A percentile compares a stretch with the other conserved stretches of the same genome.
These are phyloP conservation scores for Tripterygium wilfordii DNA, from an alignment of 177 flowering plant genomes.

Conservation along the genomic window DNA sequence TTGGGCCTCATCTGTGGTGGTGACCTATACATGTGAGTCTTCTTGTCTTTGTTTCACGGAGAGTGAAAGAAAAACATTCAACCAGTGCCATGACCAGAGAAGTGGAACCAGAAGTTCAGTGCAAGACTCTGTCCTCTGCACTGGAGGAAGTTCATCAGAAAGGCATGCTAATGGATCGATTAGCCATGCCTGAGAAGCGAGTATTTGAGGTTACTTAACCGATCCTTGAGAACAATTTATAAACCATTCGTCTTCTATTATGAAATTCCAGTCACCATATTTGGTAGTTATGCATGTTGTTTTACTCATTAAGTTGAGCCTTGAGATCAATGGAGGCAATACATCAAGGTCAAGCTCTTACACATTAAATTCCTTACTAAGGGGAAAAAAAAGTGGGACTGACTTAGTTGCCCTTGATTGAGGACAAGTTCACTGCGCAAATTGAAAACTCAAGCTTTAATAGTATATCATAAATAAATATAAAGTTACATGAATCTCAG, in stretches of 20 bases:
- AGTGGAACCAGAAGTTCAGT: conserved; percentile 9
- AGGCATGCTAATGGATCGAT: conserved; percentile 39
- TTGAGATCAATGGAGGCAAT: conserved; percentile 26
- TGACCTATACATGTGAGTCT: too few relatives aligned
- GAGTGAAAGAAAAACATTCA: conserved; percentile 31
- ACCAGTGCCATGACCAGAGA: conserved; percentile 1
- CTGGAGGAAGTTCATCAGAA: conserved; percentile 40
- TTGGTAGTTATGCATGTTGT: neutral
- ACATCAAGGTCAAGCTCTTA: conserved; percentile 34
- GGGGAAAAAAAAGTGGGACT: neutral
- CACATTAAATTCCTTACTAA: neutral
- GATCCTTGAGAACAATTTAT: too few relatives aligned
- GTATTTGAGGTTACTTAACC: conserved; percentile 26
- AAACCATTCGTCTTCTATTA: neutral
- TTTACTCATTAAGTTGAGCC: conserved; percentile 21
- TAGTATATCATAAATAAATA: neutral
- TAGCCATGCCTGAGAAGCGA: conserved; percentile 32
- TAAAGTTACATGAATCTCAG: conserved; percentile 15
- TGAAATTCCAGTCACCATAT: neutral
- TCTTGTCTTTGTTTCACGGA: too few relatives aligned
- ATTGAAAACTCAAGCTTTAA: neutral
- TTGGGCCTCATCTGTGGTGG: too few relatives aligned
- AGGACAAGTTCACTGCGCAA: neutral
- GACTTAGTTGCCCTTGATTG: too few relatives aligned
- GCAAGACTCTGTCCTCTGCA: conserved; percentile 28